These are phyloP conservation scores for Sordaria brevicollis DNA, from an alignment of 495 filamentous ascomycete species.

Conservation along the genomic window DNA sequence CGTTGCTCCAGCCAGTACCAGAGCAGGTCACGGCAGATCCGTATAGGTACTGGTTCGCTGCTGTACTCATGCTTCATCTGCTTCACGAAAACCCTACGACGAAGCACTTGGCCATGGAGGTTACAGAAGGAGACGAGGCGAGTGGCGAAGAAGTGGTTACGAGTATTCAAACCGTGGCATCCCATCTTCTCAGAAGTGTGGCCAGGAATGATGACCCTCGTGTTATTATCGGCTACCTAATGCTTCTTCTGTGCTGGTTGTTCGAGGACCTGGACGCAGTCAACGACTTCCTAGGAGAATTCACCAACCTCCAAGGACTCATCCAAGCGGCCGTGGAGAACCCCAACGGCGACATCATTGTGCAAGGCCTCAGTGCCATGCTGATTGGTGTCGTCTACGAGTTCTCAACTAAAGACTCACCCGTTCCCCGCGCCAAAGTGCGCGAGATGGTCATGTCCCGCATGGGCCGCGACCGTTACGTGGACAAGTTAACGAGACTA, in stretches of 20 bases:
- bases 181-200: slow-evolving; percentile 62
- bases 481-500: slow-evolving; percentile 71
- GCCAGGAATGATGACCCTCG: slow-evolving; percentile 70
- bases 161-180: slow-evolving; percentile 76
- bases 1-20: slow-evolving; percentile 55
- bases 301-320: slow-evolving; percentile 80
- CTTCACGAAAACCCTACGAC: slow-evolving; percentile 71
- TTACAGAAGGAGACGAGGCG: slow-evolving; percentile 82
- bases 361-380: slow-evolving; percentile 74
- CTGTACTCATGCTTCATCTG: slow-evolving; percentile 83
- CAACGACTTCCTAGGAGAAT: slow-evolving; percentile 90
- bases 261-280: slow-evolving; percentile 88
- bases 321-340: slow-evolving; percentile 51
- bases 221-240: slow-evolving; percentile 76
- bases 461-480: slow-evolving; percentile 79
- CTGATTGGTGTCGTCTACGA: slow-evolving; percentile 88
- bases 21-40: slow-evolving; percentile 59
- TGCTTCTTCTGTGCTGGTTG: slow-evolving; percentile 86
- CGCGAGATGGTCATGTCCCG: slow-evolving; percentile 70
- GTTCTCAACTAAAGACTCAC: slow-evolving; percentile 95
- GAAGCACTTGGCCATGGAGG: slow-evolving; percentile 67
- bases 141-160: slow-evolving; percentile 93
- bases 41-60: slow-evolving; percentile 86
- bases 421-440: slow-evolving; percentile 71
- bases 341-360: slow-evolving; percentile 52